Evolutionary conservation across 2,329 filamentous ascomycete species (phyloP).

Genomic region (Diplodia mutila): DNA sequence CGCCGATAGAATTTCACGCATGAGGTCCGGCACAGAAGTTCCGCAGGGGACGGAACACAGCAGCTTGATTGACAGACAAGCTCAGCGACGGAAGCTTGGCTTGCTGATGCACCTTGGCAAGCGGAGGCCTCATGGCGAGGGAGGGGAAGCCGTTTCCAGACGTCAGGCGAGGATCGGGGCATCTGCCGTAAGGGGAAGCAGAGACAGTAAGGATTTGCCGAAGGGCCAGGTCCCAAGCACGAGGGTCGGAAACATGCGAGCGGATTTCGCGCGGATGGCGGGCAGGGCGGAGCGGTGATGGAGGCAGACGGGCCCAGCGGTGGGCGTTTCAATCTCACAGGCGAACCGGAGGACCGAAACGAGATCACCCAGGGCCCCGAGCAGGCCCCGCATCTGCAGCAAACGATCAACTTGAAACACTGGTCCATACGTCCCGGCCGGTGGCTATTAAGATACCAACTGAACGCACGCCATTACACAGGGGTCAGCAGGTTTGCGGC

Average conservation of each 20-base stretch:
- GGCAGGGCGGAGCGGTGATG: constrained; percentile 12
- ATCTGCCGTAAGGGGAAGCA: not conserved
- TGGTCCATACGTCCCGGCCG: not conserved
- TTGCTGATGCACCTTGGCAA: not conserved
- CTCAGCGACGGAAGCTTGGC: constrained; percentile 15
- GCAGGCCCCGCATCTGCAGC: not conserved
- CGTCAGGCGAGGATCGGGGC: not conserved
- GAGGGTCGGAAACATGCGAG: not conserved
- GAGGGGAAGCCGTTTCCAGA: not conserved
- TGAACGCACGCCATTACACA: not conserved
- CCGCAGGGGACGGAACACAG: constrained; percentile 4
- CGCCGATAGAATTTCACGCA: not conserved
- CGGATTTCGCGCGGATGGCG: not conserved
- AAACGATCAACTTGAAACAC: constrained; percentile 12
- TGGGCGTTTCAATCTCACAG: constrained; percentile 5
- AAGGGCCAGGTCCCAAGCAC: not conserved
- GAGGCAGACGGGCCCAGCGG: not conserved
- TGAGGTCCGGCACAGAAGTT: not conserved
- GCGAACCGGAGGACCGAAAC: not conserved
- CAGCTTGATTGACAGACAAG: not conserved
- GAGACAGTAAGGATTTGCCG: not conserved
- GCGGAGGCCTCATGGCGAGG: not conserved
- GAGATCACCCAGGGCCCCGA: not conserved
- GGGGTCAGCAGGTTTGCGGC: not conserved
- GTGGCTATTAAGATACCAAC: too few species aligned